A percentile compares a stretch with the other conserved stretches of the same genome.
These are phyloP conservation scores for Zymoseptoria pseudotritici DNA, from an alignment of 2,329 filamentous ascomycete genomes.

Conservation along the genomic window DNA sequence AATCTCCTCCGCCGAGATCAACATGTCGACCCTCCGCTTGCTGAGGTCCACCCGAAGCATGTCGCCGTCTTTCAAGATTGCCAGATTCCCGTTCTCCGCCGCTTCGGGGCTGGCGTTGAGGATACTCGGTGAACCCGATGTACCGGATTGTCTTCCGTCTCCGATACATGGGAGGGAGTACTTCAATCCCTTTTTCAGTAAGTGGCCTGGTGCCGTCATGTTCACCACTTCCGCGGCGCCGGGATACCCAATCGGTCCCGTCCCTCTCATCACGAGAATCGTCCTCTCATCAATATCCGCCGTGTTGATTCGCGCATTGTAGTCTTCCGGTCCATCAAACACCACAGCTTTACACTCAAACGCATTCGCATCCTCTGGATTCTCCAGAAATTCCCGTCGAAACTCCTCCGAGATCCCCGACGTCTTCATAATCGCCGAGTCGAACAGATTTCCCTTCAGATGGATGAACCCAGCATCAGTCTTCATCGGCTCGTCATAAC, in stretches of 20 bases:
- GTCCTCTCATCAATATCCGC: constrained; percentile 25
- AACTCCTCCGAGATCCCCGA: constrained; percentile 24
- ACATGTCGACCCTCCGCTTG: constrained; percentile 43
- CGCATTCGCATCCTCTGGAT: constrained; percentile 20
- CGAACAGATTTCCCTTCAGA: constrained; percentile 25
- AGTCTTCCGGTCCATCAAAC: constrained; percentile 28
- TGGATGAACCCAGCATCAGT: constrained; percentile 43
- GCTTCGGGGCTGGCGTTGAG: constrained; percentile 51
- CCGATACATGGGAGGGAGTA: constrained; percentile 44
- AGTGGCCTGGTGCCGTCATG: constrained; percentile 25
- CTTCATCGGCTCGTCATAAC: constrained; percentile 42
- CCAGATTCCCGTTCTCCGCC: constrained; percentile 48
- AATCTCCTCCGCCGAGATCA: constrained; percentile 39
- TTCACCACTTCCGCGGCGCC: constrained; percentile 28
- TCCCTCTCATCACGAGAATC: constrained; percentile 26
- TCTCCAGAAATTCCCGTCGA: constrained; percentile 22
- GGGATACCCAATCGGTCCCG: constrained; percentile 25
- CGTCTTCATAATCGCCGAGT: constrained; percentile 27
- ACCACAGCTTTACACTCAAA: constrained; percentile 25
- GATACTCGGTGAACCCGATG: constrained; percentile 49
- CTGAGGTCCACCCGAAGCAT: constrained; percentile 44
- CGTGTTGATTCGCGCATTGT: constrained; percentile 22
- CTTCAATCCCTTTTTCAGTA: constrained; percentile 29
- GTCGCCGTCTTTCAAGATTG: constrained; percentile 45
- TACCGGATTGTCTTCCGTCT: constrained; percentile 50